These are phyloP conservation scores for Houttuynia cordata DNA, from an alignment of 164 flowering plant species.

Conservation along the genomic window DNA sequence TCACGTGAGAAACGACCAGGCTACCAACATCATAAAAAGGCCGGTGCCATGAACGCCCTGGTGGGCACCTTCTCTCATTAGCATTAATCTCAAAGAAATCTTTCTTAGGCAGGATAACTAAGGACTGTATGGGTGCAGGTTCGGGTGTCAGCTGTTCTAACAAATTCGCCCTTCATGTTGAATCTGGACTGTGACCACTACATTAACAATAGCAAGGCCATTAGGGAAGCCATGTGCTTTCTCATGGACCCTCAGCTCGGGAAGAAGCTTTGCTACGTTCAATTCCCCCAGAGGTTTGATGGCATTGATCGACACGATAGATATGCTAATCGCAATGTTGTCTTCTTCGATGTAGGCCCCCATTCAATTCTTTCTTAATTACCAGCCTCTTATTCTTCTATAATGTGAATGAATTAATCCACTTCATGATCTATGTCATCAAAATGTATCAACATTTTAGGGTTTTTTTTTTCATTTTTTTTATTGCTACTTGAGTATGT, in stretches of 20 bases:
- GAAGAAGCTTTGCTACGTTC: constrained; percentile 87
- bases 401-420: too few species aligned
- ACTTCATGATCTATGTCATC: neutral
- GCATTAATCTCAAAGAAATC: too few species aligned
- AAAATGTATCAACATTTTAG: too few species aligned
- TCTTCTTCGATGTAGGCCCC: constrained; percentile 80
- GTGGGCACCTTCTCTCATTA: constrained; percentile 15
- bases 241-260: constrained; percentile 94
- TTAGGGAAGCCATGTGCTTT: constrained; percentile 93
- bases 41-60: constrained; percentile 92
- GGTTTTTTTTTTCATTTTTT: too few species aligned
- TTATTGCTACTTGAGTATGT: neutral
- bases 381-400: too few species aligned
- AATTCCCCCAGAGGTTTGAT: constrained; percentile 89
- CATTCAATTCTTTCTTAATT: neutral
- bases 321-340: constrained; percentile 81
- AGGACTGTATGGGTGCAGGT: constrained; percentile 29
- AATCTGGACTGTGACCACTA: constrained; percentile 95
- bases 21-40: constrained; percentile 83
- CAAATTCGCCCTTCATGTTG: constrained; percentile 89
- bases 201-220: constrained; percentile 81
- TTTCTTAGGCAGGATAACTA: too few species aligned
- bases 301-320: constrained; percentile 88
- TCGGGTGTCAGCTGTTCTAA: constrained; percentile 90
- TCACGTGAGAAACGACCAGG: constrained; percentile 95